These are phyloP conservation scores for Ceratorhiza oryzae-sativae DNA, from an alignment of 1,284 basidiomycete genomes.

Conservation along the genomic window DNA sequence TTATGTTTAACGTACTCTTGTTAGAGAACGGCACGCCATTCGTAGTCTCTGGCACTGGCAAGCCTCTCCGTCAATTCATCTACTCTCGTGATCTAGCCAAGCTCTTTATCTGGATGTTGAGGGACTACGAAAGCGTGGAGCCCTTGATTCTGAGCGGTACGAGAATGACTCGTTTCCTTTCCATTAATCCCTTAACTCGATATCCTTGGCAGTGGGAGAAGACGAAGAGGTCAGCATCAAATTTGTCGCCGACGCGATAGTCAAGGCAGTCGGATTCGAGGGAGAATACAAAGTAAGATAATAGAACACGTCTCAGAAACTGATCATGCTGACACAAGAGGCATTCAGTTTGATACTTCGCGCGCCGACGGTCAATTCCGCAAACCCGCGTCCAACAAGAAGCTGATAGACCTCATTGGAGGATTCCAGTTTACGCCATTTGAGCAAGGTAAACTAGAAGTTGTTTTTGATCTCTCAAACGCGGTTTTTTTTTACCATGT, in stretches of 20 bases:
- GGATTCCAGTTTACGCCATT: slow-evolving; percentile 88
- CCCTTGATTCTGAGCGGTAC: slow-evolving; percentile 86
- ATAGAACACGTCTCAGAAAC: too few species aligned
- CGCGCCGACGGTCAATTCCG: slow-evolving; percentile 87
- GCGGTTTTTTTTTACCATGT: slow-evolving; percentile 10
- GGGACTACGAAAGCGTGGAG: slow-evolving; percentile 87
- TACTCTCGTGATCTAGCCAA: slow-evolving; percentile 93
- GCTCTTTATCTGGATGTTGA: slow-evolving; percentile 89
- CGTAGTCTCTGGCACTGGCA: slow-evolving; percentile 82
- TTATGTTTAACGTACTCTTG: slow-evolving; percentile 5
- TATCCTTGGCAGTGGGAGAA: slow-evolving; percentile 66
- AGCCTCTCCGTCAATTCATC: slow-evolving; percentile 90
- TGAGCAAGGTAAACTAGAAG: slow-evolving; percentile 61
- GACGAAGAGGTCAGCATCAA: slow-evolving; percentile 90
- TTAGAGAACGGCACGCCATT: slow-evolving; percentile 85
- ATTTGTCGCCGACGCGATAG: slow-evolving; percentile 82
- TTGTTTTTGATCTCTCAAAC: not conserved
- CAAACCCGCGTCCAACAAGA: slow-evolving; percentile 91
- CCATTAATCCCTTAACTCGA: too few species aligned
- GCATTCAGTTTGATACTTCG: slow-evolving; percentile 65
- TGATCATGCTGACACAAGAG: not conserved
- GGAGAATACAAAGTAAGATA: slow-evolving; percentile 69
- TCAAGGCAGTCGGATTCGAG: slow-evolving; percentile 75
- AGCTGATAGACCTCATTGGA: slow-evolving; percentile 69
- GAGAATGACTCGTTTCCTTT: slow-evolving; percentile 28